Evolutionary conservation across 192 early-diverging fungal genomes (phyloP).

Genomic region (Coemansia sp.): DNA sequence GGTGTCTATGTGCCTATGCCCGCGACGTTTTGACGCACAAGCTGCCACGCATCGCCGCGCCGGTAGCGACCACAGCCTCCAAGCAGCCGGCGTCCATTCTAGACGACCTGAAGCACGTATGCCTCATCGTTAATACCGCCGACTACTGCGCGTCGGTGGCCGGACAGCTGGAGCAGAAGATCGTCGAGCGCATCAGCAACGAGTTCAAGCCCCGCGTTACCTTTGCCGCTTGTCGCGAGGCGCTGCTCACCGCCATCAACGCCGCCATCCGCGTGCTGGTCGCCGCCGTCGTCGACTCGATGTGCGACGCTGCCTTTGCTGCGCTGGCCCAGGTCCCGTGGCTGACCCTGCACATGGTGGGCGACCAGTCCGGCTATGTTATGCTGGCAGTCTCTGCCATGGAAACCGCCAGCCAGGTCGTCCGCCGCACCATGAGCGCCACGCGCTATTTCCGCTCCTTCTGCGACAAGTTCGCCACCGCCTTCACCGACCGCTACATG

Average conservation of each 20-base stretch:
- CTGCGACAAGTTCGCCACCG: slow-evolving; percentile 90
- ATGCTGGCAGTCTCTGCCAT: slow-evolving; percentile 64
- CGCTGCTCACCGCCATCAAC: slow-evolving; percentile 68
- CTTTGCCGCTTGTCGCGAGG: slow-evolving; percentile 74
- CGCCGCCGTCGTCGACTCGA: slow-evolving; percentile 58
- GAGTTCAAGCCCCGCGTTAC: slow-evolving; percentile 68
- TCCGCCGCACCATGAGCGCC: slow-evolving; percentile 65
- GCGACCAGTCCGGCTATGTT: slow-evolving; percentile 92
- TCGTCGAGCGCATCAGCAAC: slow-evolving; percentile 79
- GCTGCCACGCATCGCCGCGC: slow-evolving; percentile 60
- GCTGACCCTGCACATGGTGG: slow-evolving; percentile 80
- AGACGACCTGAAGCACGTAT: slow-evolving; percentile 71
- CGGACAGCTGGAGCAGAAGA: slow-evolving; percentile 82
- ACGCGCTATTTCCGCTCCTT: slow-evolving; percentile 82
- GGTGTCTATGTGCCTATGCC: slow-evolving; percentile 77
- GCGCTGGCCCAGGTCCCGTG: slow-evolving; percentile 78
- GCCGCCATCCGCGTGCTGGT: slow-evolving; percentile 69
- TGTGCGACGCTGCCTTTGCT: slow-evolving; percentile 68
- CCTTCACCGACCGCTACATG: slow-evolving; percentile 69
- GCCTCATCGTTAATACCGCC: slow-evolving; percentile 87
- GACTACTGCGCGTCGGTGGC: slow-evolving; percentile 92
- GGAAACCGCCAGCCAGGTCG: slow-evolving; percentile 55
- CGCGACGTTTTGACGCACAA: slow-evolving; percentile 69
- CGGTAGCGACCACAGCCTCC: slow-evolving; percentile 55
- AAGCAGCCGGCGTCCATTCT: slow-evolving; percentile 8